Base-by-base conservation (phyloP, 305 asterid species). In the Solanum hybrid region DNA sequence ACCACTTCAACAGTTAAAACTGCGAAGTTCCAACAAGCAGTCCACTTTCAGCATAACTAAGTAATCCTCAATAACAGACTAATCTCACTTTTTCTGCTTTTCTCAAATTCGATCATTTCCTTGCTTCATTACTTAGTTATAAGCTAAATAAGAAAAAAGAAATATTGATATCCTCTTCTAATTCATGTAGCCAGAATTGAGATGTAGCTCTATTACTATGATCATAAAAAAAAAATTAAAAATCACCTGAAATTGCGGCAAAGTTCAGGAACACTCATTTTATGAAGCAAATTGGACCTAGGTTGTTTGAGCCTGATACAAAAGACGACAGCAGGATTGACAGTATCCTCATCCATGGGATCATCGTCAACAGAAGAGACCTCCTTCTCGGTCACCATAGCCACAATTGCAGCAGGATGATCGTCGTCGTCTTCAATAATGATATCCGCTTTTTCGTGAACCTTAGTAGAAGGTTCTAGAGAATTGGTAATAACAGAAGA, bases 241-340 rank as follows among this genome's bases (percentile, higher is more conserved):
- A 82, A 36, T 85, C 92, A 97, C 99, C 99, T 97, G 89, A 97
- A 97, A 87, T 94, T 96, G 31, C 99, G 99, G 92, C 99, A 97
- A 45, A 97, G 99, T 93, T 97, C 99, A 1, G 99, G 99, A 90
- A 97, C 99, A 81, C 98, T 95, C 99, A 97, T 97, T 90, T 97
- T 97, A 87, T 95, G 95, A 91, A 94, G 93, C 92, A 96, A 93
- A 92, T 93, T 97, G 15, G 97, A 94, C 91, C 88, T 95, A 1
- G 98, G 98, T 91, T 97, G 99, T 93, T 93, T 95, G 32, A 97
- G 95, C 92, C 92, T 94, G 91, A 95, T 95, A 82, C 96, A 94
- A 89, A 97, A 97, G 36, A 97, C 98, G 72, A 94, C 95, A 4
- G 98, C 95, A 15, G 96, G 95, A 88, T 88, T 92, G 4, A 90